Evolutionary conservation across 2,329 filamentous ascomycete species (phyloP), one percentile per base, ranked within the genome.

Genomic region (Alternaria tenuissima): DNA sequence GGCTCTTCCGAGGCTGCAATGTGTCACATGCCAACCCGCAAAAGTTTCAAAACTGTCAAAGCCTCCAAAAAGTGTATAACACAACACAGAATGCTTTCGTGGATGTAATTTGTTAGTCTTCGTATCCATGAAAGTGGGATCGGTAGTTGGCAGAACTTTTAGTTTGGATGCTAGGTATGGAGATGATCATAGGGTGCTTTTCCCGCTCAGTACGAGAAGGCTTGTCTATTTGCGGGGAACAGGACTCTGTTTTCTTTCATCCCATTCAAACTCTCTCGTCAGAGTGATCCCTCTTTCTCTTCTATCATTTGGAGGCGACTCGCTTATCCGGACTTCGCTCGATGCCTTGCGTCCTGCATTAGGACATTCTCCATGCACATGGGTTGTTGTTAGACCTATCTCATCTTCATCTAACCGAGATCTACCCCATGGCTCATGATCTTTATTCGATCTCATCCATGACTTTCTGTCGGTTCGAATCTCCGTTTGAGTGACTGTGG

Each of bases 371-470:
- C 59, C 54, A 53, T 59, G 61, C 38, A 62, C 55, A 18, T 52
- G 66, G 8, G 64, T 68, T 11, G 65, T 69, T 7, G 68, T 70
- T 5, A 65, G 42, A 39, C 65, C 68, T 52, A 68, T 65, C n/a
- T 69, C 68, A 49, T 70, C 66, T 2, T 69, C 67, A 43, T 70
- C 69, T 6, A 66, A 63, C 20, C 68, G 61, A 63, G 60, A 68
- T 28, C 36, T 53, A 12, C 57, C 54, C 28, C 63, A 64, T 22
- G 62, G 48, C 36, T 67, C 65, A 18, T 55, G 20, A 18, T 57
- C 38, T 5, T 52, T 52, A 26, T 22, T 60, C 3, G 46, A 36
- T 20, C 24, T 52, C 5, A 18, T 48, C 58, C 58, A 61, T 14
- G 48, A 53, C 18, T 52, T 55, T 8, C 39, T 22, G 7, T 55